phyloP scores from a whole-genome alignment of 2,329 filamentous ascomycete species.

The Blastomyces gilchristii region DNA sequence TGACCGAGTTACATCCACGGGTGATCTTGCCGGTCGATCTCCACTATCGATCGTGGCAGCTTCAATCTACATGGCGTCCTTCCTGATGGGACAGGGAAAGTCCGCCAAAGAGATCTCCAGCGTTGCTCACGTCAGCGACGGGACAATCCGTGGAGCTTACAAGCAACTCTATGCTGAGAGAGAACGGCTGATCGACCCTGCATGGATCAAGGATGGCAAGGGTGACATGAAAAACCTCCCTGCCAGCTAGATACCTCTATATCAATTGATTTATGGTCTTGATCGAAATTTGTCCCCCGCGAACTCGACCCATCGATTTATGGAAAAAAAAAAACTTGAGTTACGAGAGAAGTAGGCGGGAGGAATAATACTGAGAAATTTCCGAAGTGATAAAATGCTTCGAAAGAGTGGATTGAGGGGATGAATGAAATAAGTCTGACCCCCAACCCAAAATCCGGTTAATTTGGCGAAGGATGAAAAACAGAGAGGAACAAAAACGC shows the following conservation, averaged over 20 bases:
- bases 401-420: not conserved
- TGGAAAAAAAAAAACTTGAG: too few species aligned
- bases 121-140: constrained; percentile 85
- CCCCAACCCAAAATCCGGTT: not conserved
- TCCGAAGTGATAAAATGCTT: not conserved
- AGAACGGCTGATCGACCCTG: constrained; percentile 61
- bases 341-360: not conserved
- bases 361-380: not conserved
- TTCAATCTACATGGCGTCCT: constrained; percentile 91
- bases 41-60: constrained; percentile 89
- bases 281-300: not conserved
- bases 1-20: constrained; percentile 62
- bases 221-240: constrained; percentile 65
- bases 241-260: constrained; percentile 25
- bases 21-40: constrained; percentile 80
- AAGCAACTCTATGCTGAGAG: constrained; percentile 70
- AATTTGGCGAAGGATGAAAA: not conserved
- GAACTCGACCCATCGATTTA: not conserved
- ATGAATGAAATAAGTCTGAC: not conserved
- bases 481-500: not conserved
- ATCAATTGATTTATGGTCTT: not conserved
- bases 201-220: constrained; percentile 62
- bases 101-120: constrained; percentile 75
- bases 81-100: constrained; percentile 69
- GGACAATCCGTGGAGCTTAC: constrained; percentile 93